Conservation (phyloP, 2,329 filamentous ascomycete genomes). For the Mycosphaerelloides madeirae region DNA sequence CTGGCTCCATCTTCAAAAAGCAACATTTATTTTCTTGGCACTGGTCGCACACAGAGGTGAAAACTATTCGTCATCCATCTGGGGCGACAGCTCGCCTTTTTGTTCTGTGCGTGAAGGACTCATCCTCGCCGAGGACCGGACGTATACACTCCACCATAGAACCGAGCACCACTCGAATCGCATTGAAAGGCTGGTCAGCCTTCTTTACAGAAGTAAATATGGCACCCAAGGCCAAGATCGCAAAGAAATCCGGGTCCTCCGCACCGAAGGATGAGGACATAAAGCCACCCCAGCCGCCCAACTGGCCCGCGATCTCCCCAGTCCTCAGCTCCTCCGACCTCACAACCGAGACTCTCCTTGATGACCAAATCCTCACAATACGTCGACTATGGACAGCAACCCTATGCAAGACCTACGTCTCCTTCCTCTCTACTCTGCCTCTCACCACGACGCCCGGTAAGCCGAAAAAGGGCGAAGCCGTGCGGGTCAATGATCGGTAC, state of each 20-base stretch:
- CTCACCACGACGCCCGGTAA: slow-evolving; percentile 72
- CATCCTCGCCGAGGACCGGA: background rate
- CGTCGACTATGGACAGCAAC: slow-evolving; percentile 68
- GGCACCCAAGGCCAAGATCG: slow-evolving; percentile 9
- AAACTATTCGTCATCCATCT: background rate
- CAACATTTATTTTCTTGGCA: too few species aligned
- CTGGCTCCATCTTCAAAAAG: too few species aligned
- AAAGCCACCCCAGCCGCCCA: slow-evolving; percentile 32
- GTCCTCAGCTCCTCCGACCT: slow-evolving; percentile 63
- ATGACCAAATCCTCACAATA: slow-evolving; percentile 67
- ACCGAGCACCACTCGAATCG: background rate
- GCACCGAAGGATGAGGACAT: background rate
- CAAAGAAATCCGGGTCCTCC: background rate
- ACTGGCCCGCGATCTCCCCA: slow-evolving; percentile 71
- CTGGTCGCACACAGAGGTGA: background rate
- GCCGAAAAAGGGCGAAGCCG: slow-evolving; percentile 74
- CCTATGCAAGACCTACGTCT: slow-evolving; percentile 71
- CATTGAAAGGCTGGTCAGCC: too few species aligned
- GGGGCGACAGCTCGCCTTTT: background rate
- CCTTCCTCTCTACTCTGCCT: slow-evolving; percentile 66
- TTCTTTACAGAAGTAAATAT: background rate
- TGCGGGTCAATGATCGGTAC: slow-evolving; percentile 84
- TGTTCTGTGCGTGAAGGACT: background rate
- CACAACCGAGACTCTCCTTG: slow-evolving; percentile 52
- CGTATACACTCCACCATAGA: too few species aligned